Evolutionary conservation across 1,284 basidiomycete species (phyloP), one percentile per base, ranked within the genome.

Genomic region (Volvariella volvacea): DNA sequence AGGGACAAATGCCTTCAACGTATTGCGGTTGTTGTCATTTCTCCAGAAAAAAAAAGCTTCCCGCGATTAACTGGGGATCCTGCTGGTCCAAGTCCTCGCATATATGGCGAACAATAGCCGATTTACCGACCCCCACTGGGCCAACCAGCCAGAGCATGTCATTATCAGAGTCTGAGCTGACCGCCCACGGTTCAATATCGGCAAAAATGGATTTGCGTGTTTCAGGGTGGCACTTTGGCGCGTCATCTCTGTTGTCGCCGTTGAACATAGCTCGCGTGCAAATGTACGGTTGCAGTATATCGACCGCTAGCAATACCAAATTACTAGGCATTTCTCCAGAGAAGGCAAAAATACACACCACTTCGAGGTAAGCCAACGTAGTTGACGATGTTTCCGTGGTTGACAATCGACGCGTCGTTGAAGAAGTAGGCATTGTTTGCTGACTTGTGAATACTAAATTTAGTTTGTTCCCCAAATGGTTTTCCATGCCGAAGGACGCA

Each of bases 21-120:
- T 9, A n/a, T 31, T n/a, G 9, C 30, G 9, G n/a, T 31, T n/a
- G 9, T 9, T 9, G 9, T 9, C n/a, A n/a, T 9, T 20, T 36
- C 34, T 8, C n/a, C n/a, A 36, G 34, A 36, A 36, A n/a, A 36
- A 36, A n/a, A n/a, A 36, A 36, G n/a, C 34, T 36, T 6, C n/a
- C 34, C 4, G 34, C 34, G 6, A 15, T 6, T 28, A 28, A 6
- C 12, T 12, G 25, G 8, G 14, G 34, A 36, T 20, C 34, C 8
- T 20, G 7, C 4, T 36, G 6, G 15, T 16, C 8, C 14, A 36
- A 36, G 8, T 16, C 14, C 6, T 7, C 34, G 34, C n/a, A 15
- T 6, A 36, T 15, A 7, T 15, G 19, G 8, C 19, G 34, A 20
- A 20, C 34, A n/a, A 36, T 8, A 4, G 34, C 34, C 14, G 34